Conservation (phyloP, 2,329 filamentous ascomycete genomes). For the Catunica adiposa region DNA sequence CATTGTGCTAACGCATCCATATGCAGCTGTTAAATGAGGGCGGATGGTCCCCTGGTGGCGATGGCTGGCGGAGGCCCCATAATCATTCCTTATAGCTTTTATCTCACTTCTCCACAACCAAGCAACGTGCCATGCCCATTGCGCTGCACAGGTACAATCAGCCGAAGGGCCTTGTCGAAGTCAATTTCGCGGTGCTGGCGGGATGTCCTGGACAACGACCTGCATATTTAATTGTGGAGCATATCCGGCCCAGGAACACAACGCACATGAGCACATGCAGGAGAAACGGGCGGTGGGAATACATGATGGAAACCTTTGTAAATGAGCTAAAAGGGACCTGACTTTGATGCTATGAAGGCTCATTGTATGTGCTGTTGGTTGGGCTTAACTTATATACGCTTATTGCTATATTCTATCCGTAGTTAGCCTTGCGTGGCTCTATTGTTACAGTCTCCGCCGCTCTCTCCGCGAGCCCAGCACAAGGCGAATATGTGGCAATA, state of each 20-base stretch:
- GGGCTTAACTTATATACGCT: too few relatives aligned
- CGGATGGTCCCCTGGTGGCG: slow-evolving; percentile 1
- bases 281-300: slow-evolving; percentile 14
- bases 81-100: neutral
- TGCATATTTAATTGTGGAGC: slow-evolving; percentile 8
- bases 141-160: neutral
- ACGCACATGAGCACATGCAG: slow-evolving; percentile 12
- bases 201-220: neutral
- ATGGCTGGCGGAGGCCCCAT: slow-evolving; percentile 6
- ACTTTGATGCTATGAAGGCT: neutral
- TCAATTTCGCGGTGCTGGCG: neutral
- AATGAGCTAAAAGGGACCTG: neutral
- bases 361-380: neutral
- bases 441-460: neutral
- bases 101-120: neutral
- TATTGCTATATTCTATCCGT: too few relatives aligned
- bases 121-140: neutral
- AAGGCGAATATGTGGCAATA: neutral
- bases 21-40: neutral
- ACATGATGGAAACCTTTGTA: neutral
- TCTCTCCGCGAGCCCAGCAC: neutral
- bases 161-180: neutral
- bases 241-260: slow-evolving; percentile 12
- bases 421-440: neutral
- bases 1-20: neutral